These are phyloP conservation scores for Phytophthora agathidicida DNA, from an alignment of 352 stramenopile species.

Conservation along the genomic window DNA sequence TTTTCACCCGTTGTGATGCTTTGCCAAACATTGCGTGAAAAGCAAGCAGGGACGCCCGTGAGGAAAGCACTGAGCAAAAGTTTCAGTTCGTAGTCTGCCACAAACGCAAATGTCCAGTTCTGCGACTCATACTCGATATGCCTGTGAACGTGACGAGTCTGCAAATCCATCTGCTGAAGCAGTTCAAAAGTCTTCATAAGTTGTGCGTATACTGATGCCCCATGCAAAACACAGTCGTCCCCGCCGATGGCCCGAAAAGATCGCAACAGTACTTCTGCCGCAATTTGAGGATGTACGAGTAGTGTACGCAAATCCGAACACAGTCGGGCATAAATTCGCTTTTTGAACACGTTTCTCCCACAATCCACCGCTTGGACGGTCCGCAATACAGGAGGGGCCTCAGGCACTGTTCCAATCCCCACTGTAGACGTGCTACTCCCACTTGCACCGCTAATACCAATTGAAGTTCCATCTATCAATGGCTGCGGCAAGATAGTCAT, in stretches of 20 bases:
- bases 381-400: conserved; percentile 35
- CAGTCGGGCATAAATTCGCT: conserved; percentile 78
- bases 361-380: conserved; percentile 69
- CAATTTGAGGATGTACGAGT: conserved; percentile 70
- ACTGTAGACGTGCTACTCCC: conserved; percentile 32
- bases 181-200: conserved; percentile 66
- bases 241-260: conserved; percentile 53
- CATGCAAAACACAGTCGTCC: conserved; percentile 32
- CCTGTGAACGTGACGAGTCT: conserved; percentile 63
- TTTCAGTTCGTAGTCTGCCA: conserved; percentile 85
- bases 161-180: conserved; percentile 85
- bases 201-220: conserved; percentile 55
- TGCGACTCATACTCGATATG: conserved; percentile 88
- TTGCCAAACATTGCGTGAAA: conserved; percentile 43
- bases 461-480: conserved; percentile 15
- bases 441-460: neutral
- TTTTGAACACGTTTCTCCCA: conserved; percentile 74
- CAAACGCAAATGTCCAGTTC: conserved; percentile 85
- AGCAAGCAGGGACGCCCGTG: conserved; percentile 60
- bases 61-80: conserved; percentile 75
- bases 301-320: conserved; percentile 83
- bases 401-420: conserved; percentile 19
- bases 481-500: conserved; percentile 51
- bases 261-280: conserved; percentile 58
- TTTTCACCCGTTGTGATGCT: conserved; percentile 22